Evolutionary conservation across 495 filamentous ascomycete genomes (phyloP).

Genomic region (Neurospora sp.): DNA sequence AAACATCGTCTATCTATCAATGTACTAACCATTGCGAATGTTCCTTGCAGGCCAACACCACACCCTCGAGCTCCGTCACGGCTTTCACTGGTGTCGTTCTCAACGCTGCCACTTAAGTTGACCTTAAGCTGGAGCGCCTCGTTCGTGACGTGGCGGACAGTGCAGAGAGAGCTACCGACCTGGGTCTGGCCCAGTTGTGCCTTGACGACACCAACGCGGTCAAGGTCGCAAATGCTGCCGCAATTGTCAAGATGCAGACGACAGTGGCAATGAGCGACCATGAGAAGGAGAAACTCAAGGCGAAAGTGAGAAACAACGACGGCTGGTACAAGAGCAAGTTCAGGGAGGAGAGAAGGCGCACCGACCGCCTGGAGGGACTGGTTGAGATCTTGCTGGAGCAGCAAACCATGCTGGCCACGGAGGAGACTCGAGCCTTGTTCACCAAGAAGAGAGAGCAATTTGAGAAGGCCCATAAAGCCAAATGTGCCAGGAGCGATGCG

Average conservation of each 20-base stretch:
- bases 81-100: no score
- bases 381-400: background rate
- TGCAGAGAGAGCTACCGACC: no score
- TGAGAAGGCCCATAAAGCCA: background rate
- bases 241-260: background rate
- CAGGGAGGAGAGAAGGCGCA: background rate
- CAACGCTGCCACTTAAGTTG: no score
- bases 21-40: background rate
- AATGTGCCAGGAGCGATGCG: background rate
- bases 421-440: background rate
- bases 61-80: background rate
- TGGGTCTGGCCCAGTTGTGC: no score
- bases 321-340: background rate
- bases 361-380: background rate
- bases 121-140: no score
- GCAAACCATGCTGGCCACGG: background rate
- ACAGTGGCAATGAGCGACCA: background rate
- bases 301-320: background rate
- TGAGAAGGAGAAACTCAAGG: background rate
- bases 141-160: no score
- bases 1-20: background rate
- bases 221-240: background rate
- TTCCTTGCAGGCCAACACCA: background rate
- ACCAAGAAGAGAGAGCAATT: background rate
- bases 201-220: no score